Evolutionary conservation across 306 rosid genomes (phyloP).

Genomic region (Astragalus glycyphyllos): DNA sequence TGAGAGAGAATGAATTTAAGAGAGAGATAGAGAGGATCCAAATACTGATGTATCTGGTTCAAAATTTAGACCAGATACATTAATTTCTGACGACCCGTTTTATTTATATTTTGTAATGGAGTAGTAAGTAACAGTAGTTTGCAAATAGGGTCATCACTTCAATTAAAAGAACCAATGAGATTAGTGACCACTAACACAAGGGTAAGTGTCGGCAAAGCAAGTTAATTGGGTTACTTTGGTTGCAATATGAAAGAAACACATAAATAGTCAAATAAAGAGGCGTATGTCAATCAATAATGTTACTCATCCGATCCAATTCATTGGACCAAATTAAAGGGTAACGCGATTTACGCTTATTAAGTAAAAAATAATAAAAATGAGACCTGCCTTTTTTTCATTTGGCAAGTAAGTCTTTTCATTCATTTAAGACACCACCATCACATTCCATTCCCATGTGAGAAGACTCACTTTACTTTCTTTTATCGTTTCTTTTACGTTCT

Average conservation of each 20-base stretch:
- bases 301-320: not conserved
- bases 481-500: slow-evolving; percentile 16
- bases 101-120: too few species aligned
- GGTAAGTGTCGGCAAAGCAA: not conserved
- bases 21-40: too few species aligned
- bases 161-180: slow-evolving; percentile 16
- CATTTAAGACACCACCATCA: not conserved
- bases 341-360: slow-evolving; percentile 23
- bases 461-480: not conserved
- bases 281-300: not conserved
- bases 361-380: not conserved
- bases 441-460: slow-evolving; percentile 68
- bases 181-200: not conserved
- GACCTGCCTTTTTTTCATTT: slow-evolving; percentile 70
- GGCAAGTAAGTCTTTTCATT: slow-evolving; percentile 32
- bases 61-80: too few species aligned
- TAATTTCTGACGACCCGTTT: too few species aligned
- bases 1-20: too few species aligned
- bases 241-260: not conserved
- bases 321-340: slow-evolving; percentile 1
- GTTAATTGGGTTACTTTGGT: not conserved
- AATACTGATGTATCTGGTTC: too few species aligned
- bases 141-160: slow-evolving; percentile 7
- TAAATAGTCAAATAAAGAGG: slow-evolving; percentile 14
- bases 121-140: too few species aligned